Evolutionary conservation across 2,329 filamentous ascomycete species (phyloP), one percentile per base, ranked within the genome.

Genomic region (Trichoderma cornu-damae): DNA sequence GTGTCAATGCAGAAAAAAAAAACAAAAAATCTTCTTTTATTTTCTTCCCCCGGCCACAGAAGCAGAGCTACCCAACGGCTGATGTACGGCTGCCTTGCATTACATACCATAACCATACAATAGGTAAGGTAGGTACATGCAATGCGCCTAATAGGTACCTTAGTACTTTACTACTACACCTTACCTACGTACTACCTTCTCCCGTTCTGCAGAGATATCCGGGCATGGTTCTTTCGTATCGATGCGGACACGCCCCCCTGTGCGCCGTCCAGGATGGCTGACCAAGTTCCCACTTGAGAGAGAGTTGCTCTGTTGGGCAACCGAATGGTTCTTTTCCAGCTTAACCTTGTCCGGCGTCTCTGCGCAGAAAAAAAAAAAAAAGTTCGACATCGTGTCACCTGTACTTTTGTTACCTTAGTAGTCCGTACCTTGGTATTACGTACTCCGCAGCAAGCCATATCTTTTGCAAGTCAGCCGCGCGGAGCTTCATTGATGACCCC

Each of bases 11-110:
- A 40, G 35, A 35, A 24, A 34, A 32, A 24, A 14, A n/a, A 2
- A 32, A 30, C 16, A 34, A 48, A 30, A 48, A 34, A 8, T 43
- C 34, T 20, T 34, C 51, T 35, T n/a, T n/a, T n/a, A n/a, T n/a
- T n/a, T n/a, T n/a, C n/a, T n/a, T n/a, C n/a, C 20, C 12, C 7
- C 18, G 20, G 51, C 22, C 30, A 16, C 9, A 9, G 32, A 54
- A 54, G 51, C 51, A 54, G 12, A 34, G 40, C 40, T 54, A 35
- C 51, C 51, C 51, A 46, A 54, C 51, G 40, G 51, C 51, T 43
- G 51, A 54, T 54, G 38, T 46, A 46, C 38, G 38, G 51, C 22
- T 44, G 38, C 51, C 28, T 46, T 46, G 51, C 51, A 44, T 44
- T 22, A 40, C 22, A 24, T 26, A 16, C 37, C n/a, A n/a, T n/a